Evolutionary conservation across 1,139 yeast species (phyloP), one percentile per base, ranked within the genome.

Genomic region (Magnusiomyces clavatus): DNA sequence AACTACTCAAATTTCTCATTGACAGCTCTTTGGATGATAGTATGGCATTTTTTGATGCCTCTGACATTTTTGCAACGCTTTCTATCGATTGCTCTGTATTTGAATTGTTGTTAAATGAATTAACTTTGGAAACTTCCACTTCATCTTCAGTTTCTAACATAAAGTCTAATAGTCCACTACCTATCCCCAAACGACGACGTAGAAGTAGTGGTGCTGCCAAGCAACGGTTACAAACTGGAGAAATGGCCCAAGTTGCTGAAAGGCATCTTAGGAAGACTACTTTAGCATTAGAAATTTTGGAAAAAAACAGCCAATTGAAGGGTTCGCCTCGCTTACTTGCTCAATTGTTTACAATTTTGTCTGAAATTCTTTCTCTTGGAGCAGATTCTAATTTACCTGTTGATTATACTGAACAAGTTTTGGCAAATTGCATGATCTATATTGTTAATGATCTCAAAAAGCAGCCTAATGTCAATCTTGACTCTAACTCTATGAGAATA

Each of bases 331-430:
- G 77, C 74, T 61, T 77, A 77, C 47, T 76, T 77, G 60, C 68
- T 6, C 65, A 62, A 37, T 58, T 73, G 37, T 88, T 94, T 70
- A 79, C 78, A 56, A 77, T 87, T 46, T 75, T 92, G 50, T 84
- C 94, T 49, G 97, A 92, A 65, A 76, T 90, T 60, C 89, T 90
- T 64, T 82, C 94, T 43, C 75, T 92, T 53, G 96, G 96, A 49
- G 82, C 82, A 56, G 97, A 90, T 65, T 95, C 96, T 39, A 87
- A 88, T 55, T 74, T 92, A 55, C 96, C 98, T 8, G 92, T 90
- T 4, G 74, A 86, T 47, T 92, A 90, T 62, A 85, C 95, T 1
- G 96, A 92, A 69, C 97, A 92, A 67, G 81, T 92, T 0, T 73
- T 92, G 58, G 95, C 97, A 2, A 80, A 87, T 49, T 86, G 96